Conservation (phyloP, 2,329 filamentous ascomycete species). For the Bipolaris oryzae region DNA sequence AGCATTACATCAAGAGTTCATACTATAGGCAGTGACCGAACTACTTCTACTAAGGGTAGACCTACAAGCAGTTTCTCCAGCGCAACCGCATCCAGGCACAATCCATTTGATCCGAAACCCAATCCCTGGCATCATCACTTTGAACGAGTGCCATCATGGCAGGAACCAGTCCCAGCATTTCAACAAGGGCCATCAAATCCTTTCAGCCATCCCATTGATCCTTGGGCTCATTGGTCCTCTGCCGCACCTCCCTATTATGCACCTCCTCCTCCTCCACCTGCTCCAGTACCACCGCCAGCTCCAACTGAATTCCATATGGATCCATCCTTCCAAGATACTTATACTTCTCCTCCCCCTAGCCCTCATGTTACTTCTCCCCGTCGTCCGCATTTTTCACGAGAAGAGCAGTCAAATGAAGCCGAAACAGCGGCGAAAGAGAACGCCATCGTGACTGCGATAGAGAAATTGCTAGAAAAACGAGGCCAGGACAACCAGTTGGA, state of each 20-base stretch:
- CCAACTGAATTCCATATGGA: background rate
- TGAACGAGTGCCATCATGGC: background rate
- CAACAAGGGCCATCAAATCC: background rate
- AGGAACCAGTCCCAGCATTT: background rate
- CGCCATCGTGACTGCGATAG: background rate
- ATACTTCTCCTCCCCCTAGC: background rate
- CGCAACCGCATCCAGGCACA: background rate
- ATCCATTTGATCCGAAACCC: background rate
- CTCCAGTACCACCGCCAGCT: background rate
- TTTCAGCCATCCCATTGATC: background rate
- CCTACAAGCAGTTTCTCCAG: background rate
- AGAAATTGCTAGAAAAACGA: conserved; percentile 2
- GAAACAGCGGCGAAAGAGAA: background rate
- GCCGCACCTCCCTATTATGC: background rate
- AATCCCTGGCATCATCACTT: background rate
- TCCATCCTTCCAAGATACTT: background rate
- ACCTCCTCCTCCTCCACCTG: background rate
- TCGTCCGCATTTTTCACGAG: background rate
- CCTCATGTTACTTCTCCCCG: background rate
- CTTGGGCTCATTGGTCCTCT: background rate
- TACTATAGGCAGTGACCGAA: background rate
- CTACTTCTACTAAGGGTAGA: background rate
- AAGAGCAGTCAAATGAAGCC: background rate
- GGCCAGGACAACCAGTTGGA: background rate
- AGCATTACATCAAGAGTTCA: background rate